Evolutionary conservation across 1,284 basidiomycete species (phyloP), one percentile per base, ranked within the genome.

Genomic region (Phaffia rhodozyma): DNA sequence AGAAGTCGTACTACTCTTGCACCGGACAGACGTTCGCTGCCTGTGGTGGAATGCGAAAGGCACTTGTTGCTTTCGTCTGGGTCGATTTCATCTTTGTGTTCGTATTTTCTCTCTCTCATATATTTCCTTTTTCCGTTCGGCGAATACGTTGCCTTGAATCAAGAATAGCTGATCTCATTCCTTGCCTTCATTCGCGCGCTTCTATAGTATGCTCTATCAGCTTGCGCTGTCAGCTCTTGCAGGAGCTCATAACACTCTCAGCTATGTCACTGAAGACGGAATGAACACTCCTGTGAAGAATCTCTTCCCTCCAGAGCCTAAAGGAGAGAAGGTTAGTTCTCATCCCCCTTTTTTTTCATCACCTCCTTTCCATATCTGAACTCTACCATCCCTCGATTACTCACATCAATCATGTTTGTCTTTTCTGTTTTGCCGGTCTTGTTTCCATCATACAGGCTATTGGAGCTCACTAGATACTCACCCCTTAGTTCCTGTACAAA

Each of bases 41-140:
- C 4, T 34, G 59, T 21, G 13, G 48, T 43, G 59, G 32, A 53
- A 38, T 29, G 13, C 47, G 23, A 21, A 32, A 51, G 29, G 51
- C 59, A n/a, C 50, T 60, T 20, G 54, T 60, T 29, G 59, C 59
- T n/a, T 60, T 60, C 25, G 34, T 23, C n/a, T 60, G 59, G 59
- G 32, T 43, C 50, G 21, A 23, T 32, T 51, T 60, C 20, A 43
- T 34, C 20, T 52, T 60, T 25, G 32, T 43, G 59, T 60, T 4
- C 5, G 58, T 52, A 29, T n/a, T 20, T 20, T 16, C 25, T 32
- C 49, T 4, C 49, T 0, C 11, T 32, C 29, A 13, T n/a, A n/a
- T n/a, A n/a, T 11, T 34, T 29, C 29, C 27, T 23, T 5, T 11
- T 1, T 49, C 29, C 34, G 18, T 34, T 7, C 47, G 18, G n/a